phyloP scores from a whole-genome alignment of 257 asterid species.

The Solanum sejunctum region DNA sequence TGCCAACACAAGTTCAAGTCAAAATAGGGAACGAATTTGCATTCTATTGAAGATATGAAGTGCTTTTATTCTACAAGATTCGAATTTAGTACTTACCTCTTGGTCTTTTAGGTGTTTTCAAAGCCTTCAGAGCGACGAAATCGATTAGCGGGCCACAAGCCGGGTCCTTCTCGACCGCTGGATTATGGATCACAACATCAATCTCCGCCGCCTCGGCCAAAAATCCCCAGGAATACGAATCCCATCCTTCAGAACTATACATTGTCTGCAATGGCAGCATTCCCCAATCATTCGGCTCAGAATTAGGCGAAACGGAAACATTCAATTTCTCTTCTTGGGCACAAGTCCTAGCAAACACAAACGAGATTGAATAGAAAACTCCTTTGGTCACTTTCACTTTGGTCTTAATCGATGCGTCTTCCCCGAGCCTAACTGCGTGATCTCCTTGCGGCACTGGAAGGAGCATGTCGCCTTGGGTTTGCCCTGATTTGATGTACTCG shows the following conservation, averaged over 20 bases:
- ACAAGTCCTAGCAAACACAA: slow-evolving; percentile 6
- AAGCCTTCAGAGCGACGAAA: slow-evolving; percentile 9
- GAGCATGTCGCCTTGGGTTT: slow-evolving; percentile 11
- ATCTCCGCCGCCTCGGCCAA: not conserved
- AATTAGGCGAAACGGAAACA: slow-evolving; percentile 4
- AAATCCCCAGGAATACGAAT: slow-evolving; percentile 4
- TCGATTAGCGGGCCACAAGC: slow-evolving; percentile 14
- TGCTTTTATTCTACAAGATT: too few species aligned
- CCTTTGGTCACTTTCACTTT: not conserved
- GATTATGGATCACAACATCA: slow-evolving; percentile 4
- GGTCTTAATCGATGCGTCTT: slow-evolving; percentile 8
- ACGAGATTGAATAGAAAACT: not conserved
- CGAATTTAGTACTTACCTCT: not conserved
- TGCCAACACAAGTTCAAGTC: too few species aligned
- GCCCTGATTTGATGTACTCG: slow-evolving; percentile 8
- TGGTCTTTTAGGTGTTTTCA: not conserved
- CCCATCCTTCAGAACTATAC: slow-evolving; percentile 13
- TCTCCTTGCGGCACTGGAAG: slow-evolving; percentile 11
- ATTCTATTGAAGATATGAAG: too few species aligned
- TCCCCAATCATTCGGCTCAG: not conserved
- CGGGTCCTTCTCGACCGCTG: slow-evolving; percentile 7
- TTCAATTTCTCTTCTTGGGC: slow-evolving; percentile 12
- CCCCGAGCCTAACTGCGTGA: slow-evolving; percentile 9
- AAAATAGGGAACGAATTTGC: too few species aligned
- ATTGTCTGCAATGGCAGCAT: slow-evolving; percentile 7